phyloP scores from a whole-genome alignment of 2,329 filamentous ascomycete genomes.

The Cladophialophora chaetospira region DNA sequence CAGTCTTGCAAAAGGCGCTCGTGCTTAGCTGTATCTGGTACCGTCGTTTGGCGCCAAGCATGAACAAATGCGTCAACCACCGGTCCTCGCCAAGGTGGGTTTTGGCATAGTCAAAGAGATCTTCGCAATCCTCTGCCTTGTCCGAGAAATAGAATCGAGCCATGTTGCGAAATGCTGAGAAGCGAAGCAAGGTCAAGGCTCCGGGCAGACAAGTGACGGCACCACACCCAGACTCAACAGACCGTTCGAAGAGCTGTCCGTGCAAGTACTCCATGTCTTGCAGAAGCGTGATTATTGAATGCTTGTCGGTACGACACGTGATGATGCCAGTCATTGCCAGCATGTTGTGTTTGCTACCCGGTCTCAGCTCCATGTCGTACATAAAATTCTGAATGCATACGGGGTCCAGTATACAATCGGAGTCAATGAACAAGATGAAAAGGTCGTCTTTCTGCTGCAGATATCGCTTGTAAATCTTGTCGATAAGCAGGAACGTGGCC shows the following conservation, averaged over 20 bases:
- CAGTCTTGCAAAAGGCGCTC: constrained; percentile 96
- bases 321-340: constrained; percentile 97
- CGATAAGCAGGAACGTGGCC: constrained; percentile 86
- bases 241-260: constrained; percentile 92
- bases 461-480: constrained; percentile 87
- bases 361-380: constrained; percentile 97
- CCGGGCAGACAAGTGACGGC: constrained; percentile 93
- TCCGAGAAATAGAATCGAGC: constrained; percentile 98
- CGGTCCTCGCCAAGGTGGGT: constrained; percentile 93
- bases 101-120: constrained; percentile 95
- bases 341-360: constrained; percentile 88
- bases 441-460: constrained; percentile 85
- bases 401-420: constrained; percentile 89
- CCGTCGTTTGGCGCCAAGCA: constrained; percentile 90
- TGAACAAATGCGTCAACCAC: constrained; percentile 97
- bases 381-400: constrained; percentile 96
- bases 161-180: constrained; percentile 95
- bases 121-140: constrained; percentile 91
- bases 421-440: constrained; percentile 96
- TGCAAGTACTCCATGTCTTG: constrained; percentile 99
- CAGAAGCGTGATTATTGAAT: constrained; percentile 84
- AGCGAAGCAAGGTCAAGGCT: constrained; percentile 91
- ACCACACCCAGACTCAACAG: constrained; percentile 91
- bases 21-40: constrained; percentile 99
- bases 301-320: constrained; percentile 85